These are phyloP conservation scores for Vicia sativa DNA, from an alignment of 306 rosid genomes.

Conservation along the genomic window DNA sequence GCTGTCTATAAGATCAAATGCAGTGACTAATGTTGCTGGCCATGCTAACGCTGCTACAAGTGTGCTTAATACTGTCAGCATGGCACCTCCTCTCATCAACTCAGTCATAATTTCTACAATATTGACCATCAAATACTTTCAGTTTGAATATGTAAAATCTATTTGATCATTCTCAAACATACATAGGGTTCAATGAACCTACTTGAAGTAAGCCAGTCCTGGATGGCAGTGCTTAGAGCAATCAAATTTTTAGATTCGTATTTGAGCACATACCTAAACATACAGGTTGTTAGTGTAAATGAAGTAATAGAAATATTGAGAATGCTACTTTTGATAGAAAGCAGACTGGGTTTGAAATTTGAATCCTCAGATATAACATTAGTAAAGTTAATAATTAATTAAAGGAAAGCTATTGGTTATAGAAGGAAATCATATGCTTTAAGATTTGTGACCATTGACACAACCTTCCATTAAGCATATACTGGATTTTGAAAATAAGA, in stretches of 20 bases:
- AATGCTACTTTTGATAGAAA: slow-evolving; percentile 25
- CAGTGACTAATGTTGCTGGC: slow-evolving; percentile 63
- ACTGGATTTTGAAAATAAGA: slow-evolving; percentile 11
- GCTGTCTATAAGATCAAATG: slow-evolving; percentile 70
- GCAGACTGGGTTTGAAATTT: slow-evolving; percentile 18
- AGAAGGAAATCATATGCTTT: slow-evolving; percentile 32
- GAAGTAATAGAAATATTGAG: slow-evolving; percentile 25
- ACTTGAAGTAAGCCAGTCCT: slow-evolving; percentile 69
- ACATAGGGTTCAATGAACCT: slow-evolving; percentile 36
- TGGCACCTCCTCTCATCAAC: slow-evolving; percentile 70
- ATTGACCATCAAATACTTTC: slow-evolving; percentile 29
- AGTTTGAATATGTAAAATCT: slow-evolving; percentile 34
- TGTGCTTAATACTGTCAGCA: slow-evolving; percentile 63
- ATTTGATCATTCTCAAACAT: slow-evolving; percentile 19
- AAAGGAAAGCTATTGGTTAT: slow-evolving; percentile 21
- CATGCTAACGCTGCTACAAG: slow-evolving; percentile 64
- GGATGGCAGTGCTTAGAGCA: slow-evolving; percentile 66
- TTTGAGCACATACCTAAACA: slow-evolving; percentile 58
- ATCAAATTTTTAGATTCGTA: slow-evolving; percentile 62
- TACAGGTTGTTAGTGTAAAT: slow-evolving; percentile 33
- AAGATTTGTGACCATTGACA: slow-evolving; percentile 19
- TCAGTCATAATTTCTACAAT: slow-evolving; percentile 45
- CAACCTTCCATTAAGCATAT: slow-evolving; percentile 15
- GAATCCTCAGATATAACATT: slow-evolving; percentile 28
- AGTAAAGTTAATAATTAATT: slow-evolving; percentile 2